Evolutionary conservation across 2,329 filamentous ascomycete genomes (phyloP), one percentile per base, ranked within the genome.

Genomic region (Lasiodiplodia hormozganensis): DNA sequence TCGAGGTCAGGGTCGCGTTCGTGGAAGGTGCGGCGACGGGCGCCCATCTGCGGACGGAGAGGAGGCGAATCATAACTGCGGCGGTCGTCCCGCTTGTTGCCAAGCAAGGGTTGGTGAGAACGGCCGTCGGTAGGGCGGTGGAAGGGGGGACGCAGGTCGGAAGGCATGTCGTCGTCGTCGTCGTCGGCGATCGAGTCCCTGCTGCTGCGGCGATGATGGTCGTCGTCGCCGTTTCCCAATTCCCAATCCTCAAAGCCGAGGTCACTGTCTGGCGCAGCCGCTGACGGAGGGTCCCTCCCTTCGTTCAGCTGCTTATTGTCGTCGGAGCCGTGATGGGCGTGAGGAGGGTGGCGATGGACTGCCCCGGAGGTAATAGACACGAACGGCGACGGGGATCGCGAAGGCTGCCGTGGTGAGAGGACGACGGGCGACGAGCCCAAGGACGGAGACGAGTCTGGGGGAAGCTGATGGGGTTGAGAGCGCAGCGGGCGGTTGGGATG

Each of bases 1-100:
- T 87, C 84, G 43, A 85, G 83, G 69, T 89, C 86, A n/a, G 93
- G 92, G 76, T 91, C 94, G 74, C 88, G 86, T 76, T 93, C 94
- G 75, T 91, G 89, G 81, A 97, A 89, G 14, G 90, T 90, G 67
- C 90, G 90, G 52, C 89, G 91, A 68, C 87, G 84, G 68, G 88
- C 85, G 53, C 75, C 82, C 70, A 86, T 80, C 28, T 76, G 73
- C 18, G 82, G 80, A 56, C 78, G 76, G 18, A 62, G 58, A 36
- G 74, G 72, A n/a, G 76, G 74, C 65, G 71, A 79, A 70, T 79
- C 80, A 73, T 80, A 82, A 72, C 73, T 77, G 69, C 73, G 75
- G 71, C 76, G 73, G 69, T 76, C 75, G 34, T 77, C 74, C 65
- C 72, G 72, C 69, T 79, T 80, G 71, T 81, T 80, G 43, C 78